Base-by-base conservation (phyloP, 495 filamentous ascomycete genomes). In the Parmelia sp. region DNA sequence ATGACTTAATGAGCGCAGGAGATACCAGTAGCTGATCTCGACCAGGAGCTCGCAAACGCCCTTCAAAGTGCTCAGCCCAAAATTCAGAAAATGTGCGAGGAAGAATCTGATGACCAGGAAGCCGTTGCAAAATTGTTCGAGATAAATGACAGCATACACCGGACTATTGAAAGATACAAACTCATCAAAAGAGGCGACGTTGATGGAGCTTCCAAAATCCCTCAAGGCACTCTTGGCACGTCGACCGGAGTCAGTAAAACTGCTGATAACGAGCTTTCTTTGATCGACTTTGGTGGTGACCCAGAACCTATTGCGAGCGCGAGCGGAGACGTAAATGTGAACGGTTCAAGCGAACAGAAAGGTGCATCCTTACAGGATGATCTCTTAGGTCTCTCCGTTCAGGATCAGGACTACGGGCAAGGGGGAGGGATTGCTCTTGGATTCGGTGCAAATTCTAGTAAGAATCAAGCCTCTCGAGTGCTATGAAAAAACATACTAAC, bases 61-160 rank as follows among this genome's bases (percentile, higher is more conserved):
- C 78, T 98, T 37, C 90, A 90, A 73, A 96, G 90, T 68, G 95
- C 94, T 15, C 95, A 97, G 61, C 95, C 94, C 1, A 97, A 98
- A 78, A 98, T 97, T 62, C 92, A 96, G 71, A 96, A 88, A 77
- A 98, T 98, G 92, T 96, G 95, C 72, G 95, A 98, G 72, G 94
- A 97, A 71, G 94, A 98, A 71, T 96, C 90, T 19, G 94, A 97
- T 47, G 94, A 98, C 71, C 84, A 90, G 57, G 95, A 97, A 76
- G 94, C 94, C 21, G 94, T 98, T 14, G 89, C 90, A 53, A 97
- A 97, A 77, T 77, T 98, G 33, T 79, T 97, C 45, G 91, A 98
- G 74, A 96, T 98, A 66, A 97, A 97, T 71, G 95, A 98, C 73
- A 96, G 91, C 75, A 98, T 98, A 83, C 91, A 97, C 71, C 86